A percentile compares a stretch with the other conserved stretches of the same genome.
phyloP scores from a whole-genome alignment of 2,329 filamentous ascomycete species.

The Aspergillus nomiae region DNA sequence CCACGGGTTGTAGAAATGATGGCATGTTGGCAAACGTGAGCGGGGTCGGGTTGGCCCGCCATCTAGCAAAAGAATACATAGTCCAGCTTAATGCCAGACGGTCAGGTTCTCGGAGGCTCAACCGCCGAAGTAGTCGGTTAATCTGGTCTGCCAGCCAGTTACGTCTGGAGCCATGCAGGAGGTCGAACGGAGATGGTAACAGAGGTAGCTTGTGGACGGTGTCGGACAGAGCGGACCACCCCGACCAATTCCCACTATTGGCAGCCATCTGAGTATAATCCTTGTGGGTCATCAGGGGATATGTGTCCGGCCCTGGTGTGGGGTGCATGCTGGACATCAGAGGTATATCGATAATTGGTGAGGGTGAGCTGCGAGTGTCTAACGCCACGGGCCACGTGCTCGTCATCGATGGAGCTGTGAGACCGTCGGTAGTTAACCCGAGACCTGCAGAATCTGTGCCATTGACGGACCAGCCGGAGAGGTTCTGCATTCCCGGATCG shows the following conservation, averaged over 20 bases:
- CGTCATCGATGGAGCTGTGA: background rate
- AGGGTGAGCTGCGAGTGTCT: background rate
- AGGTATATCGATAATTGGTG: background rate
- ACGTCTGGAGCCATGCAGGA: slow-evolving; percentile 9
- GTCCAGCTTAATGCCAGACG: slow-evolving; percentile 11
- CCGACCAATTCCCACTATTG: background rate
- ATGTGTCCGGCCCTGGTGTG: background rate
- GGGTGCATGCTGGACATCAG: background rate
- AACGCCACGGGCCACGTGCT: background rate
- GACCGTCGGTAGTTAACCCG: background rate
- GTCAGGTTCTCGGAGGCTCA: slow-evolving; percentile 6
- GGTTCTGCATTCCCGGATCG: too few species aligned
- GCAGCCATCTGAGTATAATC: background rate
- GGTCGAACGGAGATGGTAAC: background rate
- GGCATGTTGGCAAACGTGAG: background rate
- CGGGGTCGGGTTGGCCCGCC: background rate
- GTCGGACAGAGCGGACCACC: background rate
- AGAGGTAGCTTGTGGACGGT: background rate
- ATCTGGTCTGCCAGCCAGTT: slow-evolving; percentile 12
- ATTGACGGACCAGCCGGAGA: background rate
- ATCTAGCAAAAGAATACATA: slow-evolving; percentile 7
- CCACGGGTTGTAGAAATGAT: background rate
- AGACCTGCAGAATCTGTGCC: background rate
- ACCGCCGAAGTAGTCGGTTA: background rate
- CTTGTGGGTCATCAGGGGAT: background rate